Evolutionary conservation across 2,329 filamentous ascomycete genomes (phyloP), one percentile per base, ranked within the genome.

Genomic region (Trichoderma sp.): DNA sequence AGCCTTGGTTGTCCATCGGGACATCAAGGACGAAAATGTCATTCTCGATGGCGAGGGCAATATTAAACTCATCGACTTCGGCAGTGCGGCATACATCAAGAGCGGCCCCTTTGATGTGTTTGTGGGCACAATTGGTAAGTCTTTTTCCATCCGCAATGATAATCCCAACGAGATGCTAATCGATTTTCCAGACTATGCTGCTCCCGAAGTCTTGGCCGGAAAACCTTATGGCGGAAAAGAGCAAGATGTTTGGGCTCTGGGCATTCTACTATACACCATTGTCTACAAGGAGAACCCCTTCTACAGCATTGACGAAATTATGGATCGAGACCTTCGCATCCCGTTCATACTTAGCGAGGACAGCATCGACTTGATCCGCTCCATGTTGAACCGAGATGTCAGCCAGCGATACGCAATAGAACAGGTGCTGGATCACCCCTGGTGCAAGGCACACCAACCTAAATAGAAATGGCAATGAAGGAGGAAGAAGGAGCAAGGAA

Each of bases 231-330:
- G 92, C 73, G 96, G 96, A 76, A 97, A 96, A 81, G 95, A 97
- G 79, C 96, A 99, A 83, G 96, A 99, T 77, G 94, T 99, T 35
- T 99, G 96, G 96, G 96, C 96, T 0, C 86, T 99, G 19, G 96
- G 96, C 29, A 98, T 99, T 76, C 87, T 99, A 31, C 88, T 99
- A 16, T 99, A 99, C 83, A 99, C 96, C 33, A 97, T 99, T 77
- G 92, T 98, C 76, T 99, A 99, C 86, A 99, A 98, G 82, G 96
- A 99, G 82, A 99, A 99, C 77, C 95, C 96, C 0, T 99, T 97
- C 80, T 98, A 98, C 86, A 96, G 92, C 80, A 96, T 98, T 76
- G 96, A 99, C 79, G 96, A 99, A 84, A 99, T 99, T 77, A 96
- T 98, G 88, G 96, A 99, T 79, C 94, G 95, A 76, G 95, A 97